Base-by-base conservation (phyloP, 2,329 filamentous ascomycete species). In the Furcasterigmium furcatum region DNA sequence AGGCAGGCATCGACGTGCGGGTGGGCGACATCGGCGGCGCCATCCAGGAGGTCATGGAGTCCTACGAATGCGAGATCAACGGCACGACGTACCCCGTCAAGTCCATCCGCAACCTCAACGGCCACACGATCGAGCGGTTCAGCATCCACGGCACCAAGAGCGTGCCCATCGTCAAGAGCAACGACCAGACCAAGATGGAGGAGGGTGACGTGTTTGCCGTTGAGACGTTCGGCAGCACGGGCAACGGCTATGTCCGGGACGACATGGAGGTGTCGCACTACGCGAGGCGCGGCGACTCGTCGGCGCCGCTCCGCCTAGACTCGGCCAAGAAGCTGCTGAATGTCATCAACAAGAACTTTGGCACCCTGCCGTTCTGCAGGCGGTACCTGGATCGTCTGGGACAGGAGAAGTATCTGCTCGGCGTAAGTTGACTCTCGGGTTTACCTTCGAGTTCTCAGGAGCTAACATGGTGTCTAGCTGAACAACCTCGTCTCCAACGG, bases 281-380 rank as follows among this genome's bases (percentile, higher is more conserved):
- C 58, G 91, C 89, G 38, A 84, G 87, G 64, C 75, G 79, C 50
- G 67, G 73, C 27, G 86, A 95, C 63, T 85, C 84, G 4, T 88
- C 90, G 60, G 84, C 88, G 8, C 81, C 88, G 47, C 72, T 96
- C 48, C 81, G 88, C 42, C 72, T 95, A 41, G 82, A 85, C 36
- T 95, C 89, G 38, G 91, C 91, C 48, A 94, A 91, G 73, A 86
- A 84, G 46, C 74, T 97, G 46, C 75, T 96, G 55, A 94, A 80
- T 58, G 85, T 90, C 25, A 96, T 97, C 66, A 94, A 89, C 71
- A 95, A 95, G 77, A 96, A 96, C 70, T 97, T 96, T 65, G 89
- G 90, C 54, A 96, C 91, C 2, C 70, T 97, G 55, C 91, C 91
- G 2, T 97, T 91, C 68, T 96, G 90, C 67, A 79, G 91, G 52